These are phyloP conservation scores for Leccinum ochraceum DNA, from an alignment of 768 basidiomycete genomes.

Conservation along the genomic window DNA sequence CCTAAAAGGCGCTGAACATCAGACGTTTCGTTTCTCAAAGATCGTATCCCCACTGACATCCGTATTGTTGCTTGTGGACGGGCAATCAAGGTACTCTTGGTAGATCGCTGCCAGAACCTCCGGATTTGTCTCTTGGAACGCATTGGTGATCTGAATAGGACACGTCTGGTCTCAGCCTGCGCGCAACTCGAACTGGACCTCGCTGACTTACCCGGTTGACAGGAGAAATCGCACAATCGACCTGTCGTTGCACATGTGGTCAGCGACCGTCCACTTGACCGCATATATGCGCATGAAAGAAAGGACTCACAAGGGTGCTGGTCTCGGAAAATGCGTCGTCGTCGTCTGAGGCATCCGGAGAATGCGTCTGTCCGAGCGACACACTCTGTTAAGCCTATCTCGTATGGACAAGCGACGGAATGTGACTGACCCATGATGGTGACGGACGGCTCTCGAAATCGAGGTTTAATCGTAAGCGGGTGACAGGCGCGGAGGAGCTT, in stretches of 20 bases:
- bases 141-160: constrained; percentile 15
- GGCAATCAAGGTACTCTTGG: constrained; percentile 7
- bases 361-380: background rate
- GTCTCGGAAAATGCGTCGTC: constrained; percentile 11
- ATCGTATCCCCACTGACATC: constrained; percentile 2
- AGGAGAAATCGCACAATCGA: background rate
- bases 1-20: background rate
- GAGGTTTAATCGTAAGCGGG: background rate
- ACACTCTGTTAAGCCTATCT: background rate
- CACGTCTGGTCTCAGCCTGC: background rate
- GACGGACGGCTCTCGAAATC: background rate
- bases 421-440: background rate
- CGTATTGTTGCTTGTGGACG: background rate
- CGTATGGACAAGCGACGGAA: background rate
- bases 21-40: background rate
- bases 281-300: background rate
- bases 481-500: background rate
- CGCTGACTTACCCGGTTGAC: background rate
- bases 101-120: constrained; percentile 12
- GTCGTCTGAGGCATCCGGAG: background rate
- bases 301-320: constrained; percentile 16
- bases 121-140: constrained; percentile 8
- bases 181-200: background rate
- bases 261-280: background rate
- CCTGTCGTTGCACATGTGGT: background rate